Evolutionary conservation across 106 monocot genomes (phyloP).

Genomic region (Dendrobium chrysotoxum): DNA sequence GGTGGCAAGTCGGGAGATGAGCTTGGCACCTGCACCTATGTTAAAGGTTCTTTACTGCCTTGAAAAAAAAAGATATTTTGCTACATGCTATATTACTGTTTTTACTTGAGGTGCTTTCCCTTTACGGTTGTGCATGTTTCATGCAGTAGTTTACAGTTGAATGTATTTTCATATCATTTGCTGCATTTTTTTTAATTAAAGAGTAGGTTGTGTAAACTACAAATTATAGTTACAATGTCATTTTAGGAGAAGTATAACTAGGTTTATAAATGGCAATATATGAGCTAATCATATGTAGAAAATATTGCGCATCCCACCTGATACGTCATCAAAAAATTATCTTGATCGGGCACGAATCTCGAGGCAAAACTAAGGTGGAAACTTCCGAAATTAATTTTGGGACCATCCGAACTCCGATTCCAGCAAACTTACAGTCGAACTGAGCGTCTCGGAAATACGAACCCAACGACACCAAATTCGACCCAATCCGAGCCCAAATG

Average conservation of each 20-base stretch:
- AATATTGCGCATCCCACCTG: too few species aligned
- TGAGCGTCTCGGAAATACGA: too few species aligned
- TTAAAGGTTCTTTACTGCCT: constrained; percentile 45
- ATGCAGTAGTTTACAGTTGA: background rate
- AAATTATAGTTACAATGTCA: background rate
- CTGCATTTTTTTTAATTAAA: background rate
- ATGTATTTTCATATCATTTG: background rate
- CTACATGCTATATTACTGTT: background rate
- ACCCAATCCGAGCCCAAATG: too few species aligned
- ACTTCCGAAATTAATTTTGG: too few species aligned
- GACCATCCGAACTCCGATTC: too few species aligned
- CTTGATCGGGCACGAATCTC: too few species aligned
- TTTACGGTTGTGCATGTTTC: background rate
- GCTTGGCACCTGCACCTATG: constrained; percentile 92
- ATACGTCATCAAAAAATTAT: too few species aligned
- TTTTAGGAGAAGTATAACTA: background rate
- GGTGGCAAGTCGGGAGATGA: constrained; percentile 69
- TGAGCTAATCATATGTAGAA: background rate
- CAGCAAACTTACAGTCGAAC: too few species aligned
- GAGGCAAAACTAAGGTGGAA: too few species aligned
- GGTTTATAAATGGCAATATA: background rate
- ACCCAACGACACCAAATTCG: too few species aligned
- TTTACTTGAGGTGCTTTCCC: background rate
- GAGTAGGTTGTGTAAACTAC: background rate
- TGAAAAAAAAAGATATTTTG: background rate